A percentile compares a stretch with the other conserved stretches of the same genome.
Conservation (phyloP, 2,329 filamentous ascomycete species). For the Colletotrichum spinosum region DNA sequence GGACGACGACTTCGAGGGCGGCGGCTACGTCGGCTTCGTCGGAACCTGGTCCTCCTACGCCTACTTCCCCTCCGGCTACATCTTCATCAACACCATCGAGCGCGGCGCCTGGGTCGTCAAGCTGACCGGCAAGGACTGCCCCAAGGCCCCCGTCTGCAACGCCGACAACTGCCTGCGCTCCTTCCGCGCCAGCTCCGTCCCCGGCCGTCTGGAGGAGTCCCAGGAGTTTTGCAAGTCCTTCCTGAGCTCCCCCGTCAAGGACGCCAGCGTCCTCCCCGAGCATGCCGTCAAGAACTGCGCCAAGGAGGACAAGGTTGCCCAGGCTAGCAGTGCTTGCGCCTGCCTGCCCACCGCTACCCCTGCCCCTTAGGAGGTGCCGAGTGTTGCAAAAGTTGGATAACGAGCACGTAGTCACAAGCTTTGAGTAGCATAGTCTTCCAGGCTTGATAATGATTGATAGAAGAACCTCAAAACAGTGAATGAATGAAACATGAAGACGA, state of each 20-base stretch:
- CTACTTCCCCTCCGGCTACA: constrained; percentile 40
- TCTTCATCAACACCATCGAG: constrained; percentile 41
- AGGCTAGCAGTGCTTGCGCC: constrained; percentile 40
- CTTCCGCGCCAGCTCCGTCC: constrained; percentile 36
- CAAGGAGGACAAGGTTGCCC: constrained; percentile 38
- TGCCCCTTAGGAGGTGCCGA: constrained; percentile 12
- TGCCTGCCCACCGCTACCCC: constrained; percentile 41
- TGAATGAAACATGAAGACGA: too few relatives aligned
- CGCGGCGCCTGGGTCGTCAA: constrained; percentile 40
- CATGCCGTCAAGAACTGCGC: constrained; percentile 40
- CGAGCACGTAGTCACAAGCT: too few relatives aligned
- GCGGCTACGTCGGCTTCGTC: constrained; percentile 38
- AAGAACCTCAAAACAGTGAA: too few relatives aligned
- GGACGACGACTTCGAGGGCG: constrained; percentile 39
- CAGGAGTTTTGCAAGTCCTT: constrained; percentile 39
- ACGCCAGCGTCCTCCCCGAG: constrained; percentile 38
- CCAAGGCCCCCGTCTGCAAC: constrained; percentile 34
- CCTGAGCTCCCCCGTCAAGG: constrained; percentile 36
- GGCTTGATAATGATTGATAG: too few relatives aligned
- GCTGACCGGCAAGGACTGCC: constrained; percentile 40
- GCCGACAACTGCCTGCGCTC: constrained; percentile 41
- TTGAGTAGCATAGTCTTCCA: too few relatives aligned
- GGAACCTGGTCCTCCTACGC: constrained; percentile 40
- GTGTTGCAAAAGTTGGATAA: neutral
- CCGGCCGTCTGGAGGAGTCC: constrained; percentile 39